A percentile compares a stretch with the other conserved stretches of the same genome.
Evolutionary conservation across 208 protist species (phyloP).

Genomic region (Balamuthia mandrillaris): DNA sequence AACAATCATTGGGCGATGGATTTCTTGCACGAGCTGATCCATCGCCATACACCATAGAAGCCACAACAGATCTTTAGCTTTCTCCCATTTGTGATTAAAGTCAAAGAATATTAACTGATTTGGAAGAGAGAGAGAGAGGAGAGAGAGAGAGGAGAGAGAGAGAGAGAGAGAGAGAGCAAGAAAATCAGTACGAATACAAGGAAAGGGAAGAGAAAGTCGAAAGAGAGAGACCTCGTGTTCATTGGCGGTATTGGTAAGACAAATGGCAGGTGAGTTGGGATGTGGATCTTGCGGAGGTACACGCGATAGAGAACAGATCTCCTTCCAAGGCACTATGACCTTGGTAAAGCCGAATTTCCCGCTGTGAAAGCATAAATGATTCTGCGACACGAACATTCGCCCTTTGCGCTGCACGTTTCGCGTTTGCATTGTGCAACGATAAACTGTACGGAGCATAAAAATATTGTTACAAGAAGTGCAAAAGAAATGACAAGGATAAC

Average conservation of each 20-base stretch:
- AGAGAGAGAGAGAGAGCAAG: not conserved
- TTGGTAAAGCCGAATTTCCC: not conserved
- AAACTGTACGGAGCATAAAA: not conserved
- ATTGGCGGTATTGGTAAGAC: not conserved
- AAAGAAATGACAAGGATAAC: too few relatives aligned
- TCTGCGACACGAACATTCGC: not conserved
- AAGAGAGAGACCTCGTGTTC: not conserved
- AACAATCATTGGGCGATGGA: too few relatives aligned
- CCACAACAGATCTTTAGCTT: too few relatives aligned
- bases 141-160: not conserved
- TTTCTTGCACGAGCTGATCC: too few relatives aligned
- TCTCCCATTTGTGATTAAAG: too few relatives aligned
- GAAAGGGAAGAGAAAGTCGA: not conserved
- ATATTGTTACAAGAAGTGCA: too few relatives aligned
- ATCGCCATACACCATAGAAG: too few relatives aligned
- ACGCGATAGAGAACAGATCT: not conserved
- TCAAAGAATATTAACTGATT: too few relatives aligned
- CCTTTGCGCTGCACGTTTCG: not conserved
- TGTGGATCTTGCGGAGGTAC: not conserved
- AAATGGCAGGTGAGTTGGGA: not conserved
- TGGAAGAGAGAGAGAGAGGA: not conserved
- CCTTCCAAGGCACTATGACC: not conserved
- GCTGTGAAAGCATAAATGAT: slow-evolving; percentile 15
- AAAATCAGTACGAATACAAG: not conserved
- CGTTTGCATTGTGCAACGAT: not conserved